Evolutionary conservation across 1,284 basidiomycete species (phyloP).

Genomic region (Meira nashicola): DNA sequence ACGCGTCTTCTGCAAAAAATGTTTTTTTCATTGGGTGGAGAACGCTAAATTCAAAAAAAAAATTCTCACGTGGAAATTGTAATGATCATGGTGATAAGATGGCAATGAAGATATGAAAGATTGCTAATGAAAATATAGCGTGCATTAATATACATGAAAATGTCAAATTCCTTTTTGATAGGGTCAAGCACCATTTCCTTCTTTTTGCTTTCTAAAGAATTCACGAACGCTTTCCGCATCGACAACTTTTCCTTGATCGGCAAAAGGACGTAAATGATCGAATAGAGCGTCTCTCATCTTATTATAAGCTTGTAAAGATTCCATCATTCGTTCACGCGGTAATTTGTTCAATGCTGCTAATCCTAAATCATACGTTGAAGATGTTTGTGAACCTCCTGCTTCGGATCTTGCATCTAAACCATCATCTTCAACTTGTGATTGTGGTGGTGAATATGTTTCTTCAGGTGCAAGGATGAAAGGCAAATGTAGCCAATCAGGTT

Average conservation of each 20-base stretch:
- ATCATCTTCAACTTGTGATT: conserved; percentile 23
- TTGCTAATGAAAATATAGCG: no score
- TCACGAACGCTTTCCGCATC: conserved; percentile 50
- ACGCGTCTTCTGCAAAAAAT: no score
- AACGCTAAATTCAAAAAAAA: no score
- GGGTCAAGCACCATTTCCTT: conserved; percentile 4
- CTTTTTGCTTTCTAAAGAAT: conserved; percentile 44
- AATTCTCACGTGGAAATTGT: no score
- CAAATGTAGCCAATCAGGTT: conserved; percentile 26
- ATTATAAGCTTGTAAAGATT: conserved; percentile 52
- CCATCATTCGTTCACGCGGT: conserved; percentile 53
- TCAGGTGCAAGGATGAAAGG: conserved; percentile 53
- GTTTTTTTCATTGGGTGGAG: no score
- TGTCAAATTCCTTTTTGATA: no score
- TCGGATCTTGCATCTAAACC: conserved; percentile 16
- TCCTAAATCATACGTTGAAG: conserved; percentile 54
- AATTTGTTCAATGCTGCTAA: conserved; percentile 51
- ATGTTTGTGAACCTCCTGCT: conserved; percentile 26
- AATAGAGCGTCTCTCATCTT: conserved; percentile 52
- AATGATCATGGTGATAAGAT: no score
- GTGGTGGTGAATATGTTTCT: conserved; percentile 51
- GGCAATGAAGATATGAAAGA: no score
- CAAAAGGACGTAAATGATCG: conserved; percentile 53
- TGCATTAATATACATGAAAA: no score
- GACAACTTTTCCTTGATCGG: conserved; percentile 49